phyloP scores from a whole-genome alignment of 176 grass and related monocot species.

The Musa acuminata region DNA sequence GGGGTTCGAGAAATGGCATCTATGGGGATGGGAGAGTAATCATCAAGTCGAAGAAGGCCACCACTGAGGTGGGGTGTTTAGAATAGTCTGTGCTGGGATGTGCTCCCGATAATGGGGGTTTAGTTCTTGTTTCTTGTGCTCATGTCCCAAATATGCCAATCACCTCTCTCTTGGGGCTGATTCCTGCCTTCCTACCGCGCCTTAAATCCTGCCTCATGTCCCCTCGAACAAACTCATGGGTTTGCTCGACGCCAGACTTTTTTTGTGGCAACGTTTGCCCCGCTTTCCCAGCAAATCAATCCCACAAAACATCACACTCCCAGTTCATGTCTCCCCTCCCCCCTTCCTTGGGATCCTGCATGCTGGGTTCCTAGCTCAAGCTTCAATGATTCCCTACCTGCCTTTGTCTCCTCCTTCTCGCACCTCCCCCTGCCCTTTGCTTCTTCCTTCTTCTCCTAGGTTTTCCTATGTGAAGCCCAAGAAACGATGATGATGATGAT shows the following conservation, averaged over 20 bases:
- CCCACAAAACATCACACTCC: neutral
- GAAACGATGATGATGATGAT: no score
- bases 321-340: neutral
- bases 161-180: neutral
- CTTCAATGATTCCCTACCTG: slow-evolving; percentile 17
- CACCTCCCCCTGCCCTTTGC: neutral
- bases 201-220: slow-evolving; percentile 11
- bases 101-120: slow-evolving; percentile 36
- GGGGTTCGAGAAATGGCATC: neutral
- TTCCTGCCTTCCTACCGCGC: neutral
- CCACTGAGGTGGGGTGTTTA: slow-evolving; percentile 18
- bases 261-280: neutral
- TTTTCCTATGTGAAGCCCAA: no score
- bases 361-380: slow-evolving; percentile 29
- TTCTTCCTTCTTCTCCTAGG: neutral
- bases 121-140: slow-evolving; percentile 21
- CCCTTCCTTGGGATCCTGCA: slow-evolving; percentile 11
- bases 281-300: slow-evolving; percentile 7
- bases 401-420: neutral
- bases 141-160: slow-evolving; percentile 17
- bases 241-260: neutral
- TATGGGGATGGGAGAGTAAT: neutral
- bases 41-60: slow-evolving; percentile 28
- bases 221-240: slow-evolving; percentile 11
- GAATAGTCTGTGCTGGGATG: slow-evolving; percentile 18